Conservation (phyloP, 345 rosid species). For the Linum lewisii region DNA sequence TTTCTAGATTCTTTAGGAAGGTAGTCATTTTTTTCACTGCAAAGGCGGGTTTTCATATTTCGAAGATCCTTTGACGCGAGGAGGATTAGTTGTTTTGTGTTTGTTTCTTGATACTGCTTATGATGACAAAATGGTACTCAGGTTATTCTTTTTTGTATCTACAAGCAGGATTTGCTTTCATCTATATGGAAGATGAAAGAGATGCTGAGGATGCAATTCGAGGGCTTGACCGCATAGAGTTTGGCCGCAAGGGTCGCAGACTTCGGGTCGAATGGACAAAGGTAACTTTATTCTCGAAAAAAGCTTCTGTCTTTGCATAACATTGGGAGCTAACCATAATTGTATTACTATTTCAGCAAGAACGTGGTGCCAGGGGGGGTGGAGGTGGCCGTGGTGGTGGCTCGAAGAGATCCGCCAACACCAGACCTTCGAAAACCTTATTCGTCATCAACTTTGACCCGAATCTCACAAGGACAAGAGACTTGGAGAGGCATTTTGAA, state of each 20-base stretch:
- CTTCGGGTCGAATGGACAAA: slow-evolving; percentile 99
- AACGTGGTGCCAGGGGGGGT: slow-evolving; percentile 58
- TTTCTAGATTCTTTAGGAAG: slow-evolving; percentile 47
- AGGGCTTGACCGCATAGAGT: slow-evolving; percentile 71
- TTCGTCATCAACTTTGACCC: slow-evolving; percentile 96
- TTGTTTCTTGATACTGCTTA: background rate
- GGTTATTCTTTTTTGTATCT: background rate
- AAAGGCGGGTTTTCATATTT: background rate
- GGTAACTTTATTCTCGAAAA: slow-evolving; percentile 24
- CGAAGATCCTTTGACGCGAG: slow-evolving; percentile 30
- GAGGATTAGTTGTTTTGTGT: slow-evolving; percentile 24
- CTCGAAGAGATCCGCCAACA: slow-evolving; percentile 52
- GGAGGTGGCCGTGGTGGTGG: slow-evolving; percentile 15
- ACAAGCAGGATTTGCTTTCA: slow-evolving; percentile 69
- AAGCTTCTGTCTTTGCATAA: background rate
- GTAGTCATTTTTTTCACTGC: slow-evolving; percentile 24
- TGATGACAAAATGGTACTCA: background rate
- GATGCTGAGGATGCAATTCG: slow-evolving; percentile 98
- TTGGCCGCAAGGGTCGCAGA: slow-evolving; percentile 86
- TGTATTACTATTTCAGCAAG: slow-evolving; percentile 42
- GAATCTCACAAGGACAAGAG: slow-evolving; percentile 65
- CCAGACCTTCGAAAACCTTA: slow-evolving; percentile 81
- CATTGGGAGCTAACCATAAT: background rate
- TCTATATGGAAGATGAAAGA: slow-evolving; percentile 94
- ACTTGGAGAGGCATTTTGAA: slow-evolving; percentile 89